A percentile compares a stretch with the other conserved stretches of the same genome.
These are phyloP conservation scores for Venturia asperata DNA, from an alignment of 2,329 filamentous ascomycete genomes.

Conservation along the genomic window DNA sequence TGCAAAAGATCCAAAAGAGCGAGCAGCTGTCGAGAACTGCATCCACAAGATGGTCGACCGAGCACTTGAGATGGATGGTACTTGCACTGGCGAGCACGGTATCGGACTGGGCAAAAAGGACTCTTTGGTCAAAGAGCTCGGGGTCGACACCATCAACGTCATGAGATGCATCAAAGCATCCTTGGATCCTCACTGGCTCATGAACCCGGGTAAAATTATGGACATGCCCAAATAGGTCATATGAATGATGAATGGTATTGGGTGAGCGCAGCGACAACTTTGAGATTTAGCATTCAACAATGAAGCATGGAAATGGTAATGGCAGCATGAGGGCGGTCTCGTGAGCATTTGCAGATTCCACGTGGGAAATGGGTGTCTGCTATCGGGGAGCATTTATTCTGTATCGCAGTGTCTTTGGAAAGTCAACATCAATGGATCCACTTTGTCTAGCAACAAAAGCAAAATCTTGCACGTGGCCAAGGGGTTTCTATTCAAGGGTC, in stretches of 20 bases:
- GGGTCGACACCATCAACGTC: conserved; percentile 68
- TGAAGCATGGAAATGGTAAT: not conserved
- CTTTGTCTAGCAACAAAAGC: not conserved
- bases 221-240: conserved; percentile 37
- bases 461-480: not conserved
- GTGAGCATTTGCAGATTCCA: not conserved
- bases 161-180: conserved; percentile 81
- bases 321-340: conserved; percentile 13
- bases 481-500: not conserved
- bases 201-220: conserved; percentile 92
- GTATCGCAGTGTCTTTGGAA: not conserved
- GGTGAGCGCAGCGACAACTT: not conserved
- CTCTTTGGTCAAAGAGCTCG: conserved; percentile 70
- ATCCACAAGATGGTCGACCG: conserved; percentile 86
- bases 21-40: conserved; percentile 67
- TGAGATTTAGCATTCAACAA: not conserved
- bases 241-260: too few relatives aligned
- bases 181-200: conserved; percentile 76
- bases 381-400: not conserved
- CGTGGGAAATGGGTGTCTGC: not conserved
- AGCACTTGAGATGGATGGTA: conserved; percentile 91
- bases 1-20: conserved; percentile 59
- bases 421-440: not conserved
- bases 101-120: conserved; percentile 83
- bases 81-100: conserved; percentile 83